Evolutionary conservation across 768 basidiomycete genomes (phyloP).

Genomic region (Lentinula guzmanii): DNA sequence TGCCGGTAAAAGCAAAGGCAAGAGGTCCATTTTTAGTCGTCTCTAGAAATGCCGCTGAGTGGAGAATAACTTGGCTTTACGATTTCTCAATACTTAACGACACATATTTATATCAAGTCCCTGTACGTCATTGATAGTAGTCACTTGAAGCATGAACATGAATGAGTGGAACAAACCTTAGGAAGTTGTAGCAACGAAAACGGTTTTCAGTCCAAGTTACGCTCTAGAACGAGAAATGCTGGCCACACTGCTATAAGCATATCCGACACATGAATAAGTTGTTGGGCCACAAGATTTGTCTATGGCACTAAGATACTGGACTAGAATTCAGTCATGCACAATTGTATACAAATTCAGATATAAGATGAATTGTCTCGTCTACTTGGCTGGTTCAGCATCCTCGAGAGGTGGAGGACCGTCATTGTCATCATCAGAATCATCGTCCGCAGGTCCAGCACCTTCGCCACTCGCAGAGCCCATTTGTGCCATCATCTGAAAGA

Average conservation of each 20-base stretch:
- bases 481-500: conserved; percentile 43
- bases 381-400: conserved; percentile 46
- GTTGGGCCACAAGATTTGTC: neutral
- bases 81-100: too few species aligned
- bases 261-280: too few species aligned
- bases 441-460: conserved; percentile 13
- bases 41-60: neutral
- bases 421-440: conserved; percentile 24
- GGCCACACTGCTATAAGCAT: too few species aligned
- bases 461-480: conserved; percentile 30
- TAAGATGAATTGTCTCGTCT: conserved; percentile 11
- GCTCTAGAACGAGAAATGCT: too few species aligned
- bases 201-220: too few species aligned
- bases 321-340: neutral
- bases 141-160: too few species aligned
- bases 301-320: neutral
- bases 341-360: neutral
- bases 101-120: too few species aligned
- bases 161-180: too few species aligned
- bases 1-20: neutral
- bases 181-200: too few species aligned
- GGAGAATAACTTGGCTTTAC: too few species aligned
- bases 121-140: too few species aligned
- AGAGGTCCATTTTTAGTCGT: neutral
- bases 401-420: conserved; percentile 79